Evolutionary conservation across 225 moss, liverwort and hornwort genomes (phyloP).

Genomic region (Pseudisothecium myosuroides): DNA sequence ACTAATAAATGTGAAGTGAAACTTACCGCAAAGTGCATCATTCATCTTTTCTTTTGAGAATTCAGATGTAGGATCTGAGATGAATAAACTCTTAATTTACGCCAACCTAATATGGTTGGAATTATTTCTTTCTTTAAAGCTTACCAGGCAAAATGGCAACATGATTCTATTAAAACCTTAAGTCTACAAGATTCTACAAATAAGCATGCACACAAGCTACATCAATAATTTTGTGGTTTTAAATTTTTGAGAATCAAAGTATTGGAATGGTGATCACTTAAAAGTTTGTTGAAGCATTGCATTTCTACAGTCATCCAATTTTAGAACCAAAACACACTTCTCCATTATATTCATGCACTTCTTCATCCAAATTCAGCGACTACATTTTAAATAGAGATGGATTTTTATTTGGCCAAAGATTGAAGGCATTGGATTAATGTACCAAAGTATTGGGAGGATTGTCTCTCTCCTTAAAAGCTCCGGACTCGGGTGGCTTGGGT

Average conservation of each 20-base stretch:
- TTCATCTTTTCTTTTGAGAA: not conserved
- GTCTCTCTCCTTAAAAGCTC: constrained; percentile 67
- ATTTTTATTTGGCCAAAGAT: rapidly evolving
- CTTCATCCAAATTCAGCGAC: rapidly evolving
- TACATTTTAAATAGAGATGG: not conserved
- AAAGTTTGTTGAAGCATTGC: not conserved
- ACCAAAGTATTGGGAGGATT: constrained; percentile 85
- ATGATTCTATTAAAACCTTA: not conserved
- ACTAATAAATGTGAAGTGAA: not conserved
- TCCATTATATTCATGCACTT: not conserved
- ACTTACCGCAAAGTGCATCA: not conserved
- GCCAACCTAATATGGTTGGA: not conserved
- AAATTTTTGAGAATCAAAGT: no score
- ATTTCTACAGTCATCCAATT: not conserved
- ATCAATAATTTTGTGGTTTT: not conserved
- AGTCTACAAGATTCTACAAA: no score
- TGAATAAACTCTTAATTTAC: not conserved
- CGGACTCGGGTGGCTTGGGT: constrained; percentile 21
- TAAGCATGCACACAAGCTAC: no score
- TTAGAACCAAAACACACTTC: no score
- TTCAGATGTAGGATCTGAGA: not conserved
- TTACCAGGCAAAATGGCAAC: not conserved
- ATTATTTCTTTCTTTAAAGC: not conserved
- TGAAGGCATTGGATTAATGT: not conserved
- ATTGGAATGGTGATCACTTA: rapidly evolving